Conservation (phyloP, 768 basidiomycete species). For the Mycena floridula region DNA sequence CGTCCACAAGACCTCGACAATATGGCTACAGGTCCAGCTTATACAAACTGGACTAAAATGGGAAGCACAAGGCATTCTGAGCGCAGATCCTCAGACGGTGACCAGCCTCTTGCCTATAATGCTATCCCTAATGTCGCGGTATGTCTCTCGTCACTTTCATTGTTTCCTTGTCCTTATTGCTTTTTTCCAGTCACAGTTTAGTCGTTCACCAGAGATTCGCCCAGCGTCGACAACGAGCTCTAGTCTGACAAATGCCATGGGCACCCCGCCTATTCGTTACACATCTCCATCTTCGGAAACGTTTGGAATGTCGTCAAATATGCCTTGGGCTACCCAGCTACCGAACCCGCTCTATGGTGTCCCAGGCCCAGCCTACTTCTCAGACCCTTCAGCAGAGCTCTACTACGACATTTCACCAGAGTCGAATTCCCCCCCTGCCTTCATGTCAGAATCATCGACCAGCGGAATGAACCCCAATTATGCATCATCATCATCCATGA, state of each 20-base stretch:
- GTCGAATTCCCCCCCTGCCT: background rate
- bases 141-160: slow-evolving; percentile 17
- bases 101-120: slow-evolving; percentile 12
- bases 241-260: slow-evolving; percentile 60
- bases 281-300: background rate
- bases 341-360: slow-evolving; percentile 25
- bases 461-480: slow-evolving; percentile 15
- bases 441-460: slow-evolving; percentile 1
- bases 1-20: slow-evolving; percentile 24
- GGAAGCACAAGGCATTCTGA: too few species aligned
- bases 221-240: slow-evolving; percentile 28
- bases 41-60: too few species aligned
- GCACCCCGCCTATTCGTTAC: slow-evolving; percentile 26
- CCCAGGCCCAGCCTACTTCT: slow-evolving; percentile 16
- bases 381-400: background rate
- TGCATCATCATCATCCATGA: slow-evolving; percentile 18
- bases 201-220: background rate
- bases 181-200: too few species aligned
- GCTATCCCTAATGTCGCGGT: slow-evolving; percentile 25
- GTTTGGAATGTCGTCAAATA: too few species aligned
- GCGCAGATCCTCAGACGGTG: slow-evolving; percentile 35
- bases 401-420: background rate
- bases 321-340: background rate
- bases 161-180: background rate
- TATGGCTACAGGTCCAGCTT: slow-evolving; percentile 27